phyloP scores from a whole-genome alignment of 495 filamentous ascomycete species.

The Glonium stellatum region DNA sequence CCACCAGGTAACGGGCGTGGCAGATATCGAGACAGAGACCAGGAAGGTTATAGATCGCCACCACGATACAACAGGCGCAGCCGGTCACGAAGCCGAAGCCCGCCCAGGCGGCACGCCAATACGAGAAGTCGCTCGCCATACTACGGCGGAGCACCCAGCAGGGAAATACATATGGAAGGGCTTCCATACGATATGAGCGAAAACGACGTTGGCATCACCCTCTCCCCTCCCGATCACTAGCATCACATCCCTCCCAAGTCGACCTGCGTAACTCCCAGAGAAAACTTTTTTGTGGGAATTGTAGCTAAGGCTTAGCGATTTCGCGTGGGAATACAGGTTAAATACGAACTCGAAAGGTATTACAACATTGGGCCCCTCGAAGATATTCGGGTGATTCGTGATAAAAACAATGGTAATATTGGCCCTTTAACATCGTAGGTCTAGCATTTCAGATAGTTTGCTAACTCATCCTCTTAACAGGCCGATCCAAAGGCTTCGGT shows the following conservation, averaged over 20 bases:
- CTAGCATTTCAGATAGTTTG: neutral
- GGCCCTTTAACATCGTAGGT: neutral
- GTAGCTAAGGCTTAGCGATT: neutral
- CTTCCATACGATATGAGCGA: neutral
- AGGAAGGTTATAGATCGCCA: conserved; percentile 47
- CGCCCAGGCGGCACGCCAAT: neutral
- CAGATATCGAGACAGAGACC: conserved; percentile 50
- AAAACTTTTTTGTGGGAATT: neutral
- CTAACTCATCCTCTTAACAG: neutral
- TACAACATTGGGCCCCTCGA: conserved; percentile 54
- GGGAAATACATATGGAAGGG: neutral
- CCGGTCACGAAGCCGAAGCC: conserved; percentile 37
- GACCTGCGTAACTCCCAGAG: too few relatives aligned
- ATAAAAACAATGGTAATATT: conserved; percentile 7
- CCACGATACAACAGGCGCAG: conserved; percentile 40
- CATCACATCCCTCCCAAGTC: too few relatives aligned
- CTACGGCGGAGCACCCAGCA: neutral
- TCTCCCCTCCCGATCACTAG: neutral
- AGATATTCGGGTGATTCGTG: conserved; percentile 59
- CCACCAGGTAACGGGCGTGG: conserved; percentile 37
- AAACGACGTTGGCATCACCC: neutral
- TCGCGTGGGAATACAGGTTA: conserved; percentile 49
- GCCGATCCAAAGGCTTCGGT: conserved; percentile 2
- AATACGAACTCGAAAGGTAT: conserved; percentile 52
- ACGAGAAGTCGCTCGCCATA: neutral